Conservation (phyloP, 164 flowering plant genomes). For the Nelumbo lutea region DNA sequence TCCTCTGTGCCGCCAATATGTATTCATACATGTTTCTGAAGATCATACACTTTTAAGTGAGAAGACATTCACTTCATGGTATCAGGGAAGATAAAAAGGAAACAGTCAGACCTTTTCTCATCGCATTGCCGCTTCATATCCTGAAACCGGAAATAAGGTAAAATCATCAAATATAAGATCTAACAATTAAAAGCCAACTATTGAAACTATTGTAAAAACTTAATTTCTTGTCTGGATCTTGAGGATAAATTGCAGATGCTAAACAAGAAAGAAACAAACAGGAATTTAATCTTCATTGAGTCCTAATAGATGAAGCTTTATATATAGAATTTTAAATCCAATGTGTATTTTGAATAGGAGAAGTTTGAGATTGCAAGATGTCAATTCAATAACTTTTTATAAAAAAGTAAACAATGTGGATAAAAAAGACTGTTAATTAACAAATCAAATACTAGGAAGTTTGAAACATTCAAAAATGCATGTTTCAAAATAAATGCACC, state of each 20-base stretch:
- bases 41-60: slow-evolving; percentile 11
- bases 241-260: not conserved
- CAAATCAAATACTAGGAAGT: not conserved
- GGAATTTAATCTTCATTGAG: not conserved
- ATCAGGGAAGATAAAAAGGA: slow-evolving; percentile 9
- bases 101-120: slow-evolving; percentile 65
- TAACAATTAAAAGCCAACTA: not conserved
- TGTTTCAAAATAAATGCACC: not conserved
- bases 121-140: slow-evolving; percentile 94
- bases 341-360: not conserved
- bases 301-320: not conserved
- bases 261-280: not conserved
- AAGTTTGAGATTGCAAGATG: not conserved
- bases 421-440: not conserved
- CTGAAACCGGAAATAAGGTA: slow-evolving; percentile 37
- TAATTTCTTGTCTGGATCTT: not conserved
- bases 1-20: slow-evolving; percentile 49
- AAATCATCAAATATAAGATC: not conserved
- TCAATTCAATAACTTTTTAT: too few relatives aligned
- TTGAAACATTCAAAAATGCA: not conserved
- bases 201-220: too few relatives aligned
- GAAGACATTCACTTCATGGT: slow-evolving; percentile 10
- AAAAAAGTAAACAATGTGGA: too few relatives aligned
- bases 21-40: slow-evolving; percentile 57
- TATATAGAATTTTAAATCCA: not conserved